Conservation (phyloP, 352 stramenopile genomes). For the Phytophthora hybrid region DNA sequence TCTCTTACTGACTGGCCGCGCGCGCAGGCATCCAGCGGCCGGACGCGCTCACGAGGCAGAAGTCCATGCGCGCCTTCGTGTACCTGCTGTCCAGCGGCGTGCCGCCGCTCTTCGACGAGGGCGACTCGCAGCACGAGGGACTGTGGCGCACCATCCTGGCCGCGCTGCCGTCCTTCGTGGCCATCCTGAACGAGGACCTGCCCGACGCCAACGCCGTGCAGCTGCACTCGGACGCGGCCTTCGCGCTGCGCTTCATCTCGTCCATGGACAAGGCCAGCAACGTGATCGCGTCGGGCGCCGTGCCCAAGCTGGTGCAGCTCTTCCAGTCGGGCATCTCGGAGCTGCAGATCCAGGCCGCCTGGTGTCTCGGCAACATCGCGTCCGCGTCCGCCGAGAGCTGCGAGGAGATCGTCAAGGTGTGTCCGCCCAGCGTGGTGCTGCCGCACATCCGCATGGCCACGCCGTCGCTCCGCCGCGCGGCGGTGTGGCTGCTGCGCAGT, state of each 20-base stretch:
- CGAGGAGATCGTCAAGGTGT: constrained; percentile 76
- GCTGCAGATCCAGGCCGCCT: constrained; percentile 88
- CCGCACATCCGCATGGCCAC: constrained; percentile 90
- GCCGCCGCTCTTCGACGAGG: constrained; percentile 84
- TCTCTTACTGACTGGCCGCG: constrained; percentile 2
- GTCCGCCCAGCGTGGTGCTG: constrained; percentile 72
- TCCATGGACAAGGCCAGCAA: constrained; percentile 88
- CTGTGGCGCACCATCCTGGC: constrained; percentile 85
- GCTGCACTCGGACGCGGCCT: constrained; percentile 87
- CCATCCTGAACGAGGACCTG: constrained; percentile 79
- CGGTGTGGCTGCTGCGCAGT: constrained; percentile 86
- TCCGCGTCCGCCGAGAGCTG: constrained; percentile 79
- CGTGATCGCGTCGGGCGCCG: constrained; percentile 76
- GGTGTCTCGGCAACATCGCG: constrained; percentile 89
- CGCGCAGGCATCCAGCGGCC: constrained; percentile 78
- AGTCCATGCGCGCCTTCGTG: constrained; percentile 89
- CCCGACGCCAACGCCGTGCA: constrained; percentile 69
- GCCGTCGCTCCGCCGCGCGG: constrained; percentile 73
- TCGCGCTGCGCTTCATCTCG: constrained; percentile 88
- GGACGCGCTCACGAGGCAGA: constrained; percentile 75
- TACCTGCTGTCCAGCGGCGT: constrained; percentile 88
- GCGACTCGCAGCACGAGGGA: constrained; percentile 82
- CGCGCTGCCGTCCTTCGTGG: constrained; percentile 83
- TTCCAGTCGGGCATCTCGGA: constrained; percentile 90
- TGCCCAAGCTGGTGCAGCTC: constrained; percentile 83